Conservation (phyloP, 176 grass and related monocot species). For the Musa schizocarpa region DNA sequence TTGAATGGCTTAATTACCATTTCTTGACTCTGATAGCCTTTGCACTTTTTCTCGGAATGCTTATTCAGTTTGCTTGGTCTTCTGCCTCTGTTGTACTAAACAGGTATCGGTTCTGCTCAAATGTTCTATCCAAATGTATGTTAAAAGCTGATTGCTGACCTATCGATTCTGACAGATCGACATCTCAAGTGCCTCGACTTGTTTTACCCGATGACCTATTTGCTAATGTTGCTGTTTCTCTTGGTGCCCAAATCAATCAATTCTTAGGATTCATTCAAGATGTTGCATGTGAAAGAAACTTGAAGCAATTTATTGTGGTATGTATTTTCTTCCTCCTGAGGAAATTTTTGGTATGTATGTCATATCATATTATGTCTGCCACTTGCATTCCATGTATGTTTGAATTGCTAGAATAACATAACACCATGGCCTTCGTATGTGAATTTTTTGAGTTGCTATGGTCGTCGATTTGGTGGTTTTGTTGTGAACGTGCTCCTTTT, state of each 20-base stretch:
- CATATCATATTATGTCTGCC: not conserved
- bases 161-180: constrained; percentile 31
- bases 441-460: too few relatives aligned
- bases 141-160: not conserved
- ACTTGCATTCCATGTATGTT: too few relatives aligned
- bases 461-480: too few relatives aligned
- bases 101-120: constrained; percentile 22
- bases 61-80: constrained; percentile 59
- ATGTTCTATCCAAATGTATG: not conserved
- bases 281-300: constrained; percentile 51
- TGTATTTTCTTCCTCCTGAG: not conserved
- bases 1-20: constrained; percentile 83
- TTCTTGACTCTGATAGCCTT: constrained; percentile 54
- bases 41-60: constrained; percentile 56
- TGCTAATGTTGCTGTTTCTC: constrained; percentile 30
- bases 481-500: too few relatives aligned
- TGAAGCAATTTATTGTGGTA: constrained; percentile 73
- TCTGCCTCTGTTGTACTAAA: constrained; percentile 38
- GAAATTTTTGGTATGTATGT: not conserved
- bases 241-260: constrained; percentile 50
- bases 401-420: too few relatives aligned
- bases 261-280: constrained; percentile 47
- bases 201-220: constrained; percentile 61
- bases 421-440: too few relatives aligned
- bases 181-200: constrained; percentile 35